A percentile compares a stretch with the other conserved stretches of the same genome.
phyloP scores from a whole-genome alignment of 768 basidiomycete species.

The Coprinopsis marcescibilis region DNA sequence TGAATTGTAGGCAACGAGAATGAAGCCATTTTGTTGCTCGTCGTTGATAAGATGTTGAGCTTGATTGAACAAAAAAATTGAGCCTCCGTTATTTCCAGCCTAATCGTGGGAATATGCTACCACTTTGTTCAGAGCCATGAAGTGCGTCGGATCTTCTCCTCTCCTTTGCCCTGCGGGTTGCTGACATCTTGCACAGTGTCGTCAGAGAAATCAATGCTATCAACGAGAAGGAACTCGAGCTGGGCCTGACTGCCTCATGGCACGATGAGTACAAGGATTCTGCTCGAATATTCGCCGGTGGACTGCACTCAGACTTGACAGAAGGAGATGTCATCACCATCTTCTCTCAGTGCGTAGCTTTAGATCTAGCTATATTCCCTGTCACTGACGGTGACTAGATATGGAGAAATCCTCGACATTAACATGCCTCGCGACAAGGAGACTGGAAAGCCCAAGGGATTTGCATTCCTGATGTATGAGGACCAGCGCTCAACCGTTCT shows the following conservation, averaged over 20 bases:
- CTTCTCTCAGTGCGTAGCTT: constrained; percentile 82
- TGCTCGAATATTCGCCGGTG: constrained; percentile 92
- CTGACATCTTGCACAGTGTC: constrained; percentile 47
- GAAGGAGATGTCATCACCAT: constrained; percentile 98
- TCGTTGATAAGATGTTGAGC: constrained; percentile 7
- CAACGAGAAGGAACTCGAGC: constrained; percentile 82
- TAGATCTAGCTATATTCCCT: not conserved
- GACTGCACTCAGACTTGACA: constrained; percentile 81
- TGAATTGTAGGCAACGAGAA: constrained; percentile 84
- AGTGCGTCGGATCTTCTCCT: constrained; percentile 41
- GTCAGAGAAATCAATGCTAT: constrained; percentile 92
- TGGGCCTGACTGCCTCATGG: constrained; percentile 79
- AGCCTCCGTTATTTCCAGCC: constrained; percentile 8
- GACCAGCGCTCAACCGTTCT: constrained; percentile 94
- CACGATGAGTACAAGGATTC: constrained; percentile 98
- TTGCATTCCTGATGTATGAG: constrained; percentile 98
- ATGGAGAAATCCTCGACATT: constrained; percentile 94
- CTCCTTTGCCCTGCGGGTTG: constrained; percentile 2
- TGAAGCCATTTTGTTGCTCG: constrained; percentile 49
- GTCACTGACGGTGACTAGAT: constrained; percentile 42
- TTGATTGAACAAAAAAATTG: constrained; percentile 21
- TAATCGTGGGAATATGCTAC: constrained; percentile 34
- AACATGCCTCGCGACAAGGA: constrained; percentile 93
- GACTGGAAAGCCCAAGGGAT: constrained; percentile 87
- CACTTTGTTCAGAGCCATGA: constrained; percentile 46